phyloP scores from a whole-genome alignment of 2,329 filamentous ascomycete genomes.

The Sporothrix dimorphospora region DNA sequence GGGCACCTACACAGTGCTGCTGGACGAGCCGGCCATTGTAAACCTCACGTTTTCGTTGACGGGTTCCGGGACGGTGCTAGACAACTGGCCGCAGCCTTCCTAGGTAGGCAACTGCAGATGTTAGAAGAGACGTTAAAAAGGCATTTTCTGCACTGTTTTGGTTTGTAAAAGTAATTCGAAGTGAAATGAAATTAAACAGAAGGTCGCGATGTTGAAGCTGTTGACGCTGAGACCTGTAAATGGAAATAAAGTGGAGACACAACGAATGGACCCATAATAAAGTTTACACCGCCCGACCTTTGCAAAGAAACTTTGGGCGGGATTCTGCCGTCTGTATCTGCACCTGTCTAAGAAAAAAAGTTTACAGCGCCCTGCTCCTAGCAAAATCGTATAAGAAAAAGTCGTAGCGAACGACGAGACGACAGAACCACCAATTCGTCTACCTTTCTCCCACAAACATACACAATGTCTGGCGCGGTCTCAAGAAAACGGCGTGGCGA shows the following conservation, averaged over 20 bases:
- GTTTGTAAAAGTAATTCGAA: background rate
- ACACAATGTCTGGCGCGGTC: constrained; percentile 13
- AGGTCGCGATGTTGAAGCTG: background rate
- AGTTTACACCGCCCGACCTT: constrained; percentile 8
- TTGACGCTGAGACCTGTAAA: background rate
- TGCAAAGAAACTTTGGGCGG: constrained; percentile 9
- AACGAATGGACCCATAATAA: background rate
- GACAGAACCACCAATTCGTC: background rate
- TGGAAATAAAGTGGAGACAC: background rate
- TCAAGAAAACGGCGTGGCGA: constrained; percentile 28
- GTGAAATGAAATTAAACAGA: background rate
- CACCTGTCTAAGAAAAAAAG: constrained; percentile 16
- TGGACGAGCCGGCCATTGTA: constrained; percentile 50
- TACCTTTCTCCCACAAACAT: background rate
- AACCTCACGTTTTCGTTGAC: constrained; percentile 51
- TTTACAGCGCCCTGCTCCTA: background rate
- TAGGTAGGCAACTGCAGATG: background rate
- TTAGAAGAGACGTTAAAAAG: too few relatives aligned
- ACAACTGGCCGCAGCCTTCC: constrained; percentile 32
- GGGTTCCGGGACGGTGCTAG: constrained; percentile 49
- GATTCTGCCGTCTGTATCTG: constrained; percentile 20
- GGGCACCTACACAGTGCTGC: constrained; percentile 52
- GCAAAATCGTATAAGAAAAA: background rate
- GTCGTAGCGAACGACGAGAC: background rate
- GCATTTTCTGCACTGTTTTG: too few relatives aligned